Base-by-base conservation (phyloP, 768 basidiomycete genomes). In the Lactarius pseudohatsudake region DNA sequence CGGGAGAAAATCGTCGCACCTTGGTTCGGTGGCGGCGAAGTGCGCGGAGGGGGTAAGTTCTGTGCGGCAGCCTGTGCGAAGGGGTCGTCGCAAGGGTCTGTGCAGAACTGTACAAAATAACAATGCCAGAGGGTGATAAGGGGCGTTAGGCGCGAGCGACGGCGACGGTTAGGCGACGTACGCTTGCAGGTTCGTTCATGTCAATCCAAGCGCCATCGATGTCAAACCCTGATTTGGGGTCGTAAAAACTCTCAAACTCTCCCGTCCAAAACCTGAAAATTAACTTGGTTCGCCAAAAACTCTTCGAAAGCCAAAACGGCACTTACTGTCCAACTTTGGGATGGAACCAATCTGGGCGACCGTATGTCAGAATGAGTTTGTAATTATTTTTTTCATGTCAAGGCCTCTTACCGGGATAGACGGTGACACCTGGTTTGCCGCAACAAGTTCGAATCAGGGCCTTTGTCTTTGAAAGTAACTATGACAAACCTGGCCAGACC, bases 161-260 rank as follows among this genome's bases (percentile, higher is more conserved):
- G 41, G 41, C 43, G 54, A 18, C 20, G 4, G 3, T 22, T 47
- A n/a, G 28, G 40, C 30, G 22, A 72, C 83, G 30, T 69, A 89
- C 88, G 66, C 81, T 89, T 3, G 86, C 75, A 7, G 89, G 88
- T 66, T 90, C 88, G 72, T 90, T 89, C 88, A 88, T 88, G 69
- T 88, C 87, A 30, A 89, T 88, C 90, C 89, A 90, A 20, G 82
- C 82, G 11, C 88, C 88, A 67, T 89, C 87, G 36, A 89, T 88
- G 64, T 89, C 85, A 10, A 90, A 66, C 1, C 87, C 87, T 0
- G 74, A 79, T 15, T 78, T 67, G 0, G 84, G 79, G 66, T 77
- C 78, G 72, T 85, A 88, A 75, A 90, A 88, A 8, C 77, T 58
- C 34, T 77, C 65, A 74, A 87, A 88, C 67, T 89, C 87, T 47